Base-by-base conservation (phyloP, 1,284 basidiomycete species). In the Cronartium ribicola region DNA sequence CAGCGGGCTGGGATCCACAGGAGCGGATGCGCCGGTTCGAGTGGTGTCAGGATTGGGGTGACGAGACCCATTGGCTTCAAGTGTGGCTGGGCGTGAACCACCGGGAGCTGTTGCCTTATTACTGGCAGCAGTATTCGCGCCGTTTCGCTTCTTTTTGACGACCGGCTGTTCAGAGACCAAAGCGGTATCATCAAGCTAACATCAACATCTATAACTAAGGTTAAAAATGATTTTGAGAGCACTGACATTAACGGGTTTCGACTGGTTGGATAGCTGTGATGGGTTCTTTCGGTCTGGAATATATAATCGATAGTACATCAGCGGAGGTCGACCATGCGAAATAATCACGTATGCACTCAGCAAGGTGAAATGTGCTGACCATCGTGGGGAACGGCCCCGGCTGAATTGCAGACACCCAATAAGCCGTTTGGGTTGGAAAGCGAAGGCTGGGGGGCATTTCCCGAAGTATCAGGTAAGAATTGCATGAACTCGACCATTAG, bases 401-500 rank as follows among this genome's bases (percentile, higher is more conserved):
- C 51, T 20, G 51, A 55, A 55, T 55, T 55, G 29, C 51, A 55
- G 11, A 55, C 51, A 3, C 51, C 51, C 14, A 55, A n/a, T 29
- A 55, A n/a, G 75, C 63, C 63, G 17, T 65, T 29, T 44, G 63
- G 63, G 46, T 61, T 55, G 51, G 6, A 20, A 11, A 55, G 51
- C 29, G 51, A 29, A n/a, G n/a, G 51, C 57, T 61, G 70, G 61
- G 22, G 11, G 11, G 40, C 37, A 40, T 76, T 76, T 22, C 66
- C 73, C 11, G 77, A 79, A 0, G 81, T 82, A 76, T 92, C 92
- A 8, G 95, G 95, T 3, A 99, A 83, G 82, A 99, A 99, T 79
- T 92, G 91, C 81, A 92, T 94, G 85, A 99, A 99, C 82, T 98
- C 95, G 60, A 89, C 88, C 72, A 98, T 84, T 60, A 99, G 86